Conservation (phyloP, 2,329 filamentous ascomycete species). For the Claviceps africana region DNA sequence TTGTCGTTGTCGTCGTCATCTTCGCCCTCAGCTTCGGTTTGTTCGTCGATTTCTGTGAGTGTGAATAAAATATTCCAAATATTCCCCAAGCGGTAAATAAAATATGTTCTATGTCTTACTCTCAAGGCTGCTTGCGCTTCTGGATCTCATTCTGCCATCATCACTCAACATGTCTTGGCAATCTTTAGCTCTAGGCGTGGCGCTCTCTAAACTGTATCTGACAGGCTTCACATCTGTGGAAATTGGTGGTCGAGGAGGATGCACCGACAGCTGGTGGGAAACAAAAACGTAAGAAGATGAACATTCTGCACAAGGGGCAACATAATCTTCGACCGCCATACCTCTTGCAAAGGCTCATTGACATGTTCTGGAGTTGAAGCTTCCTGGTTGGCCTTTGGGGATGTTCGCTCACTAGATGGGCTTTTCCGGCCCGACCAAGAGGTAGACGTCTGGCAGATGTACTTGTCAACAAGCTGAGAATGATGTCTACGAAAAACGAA, state of each 20-base stretch:
- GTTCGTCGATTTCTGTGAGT: conserved; percentile 38
- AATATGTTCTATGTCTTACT: conserved; percentile 33
- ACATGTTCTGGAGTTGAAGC: conserved; percentile 16
- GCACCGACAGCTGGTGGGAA: conserved; percentile 5
- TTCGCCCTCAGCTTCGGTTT: conserved; percentile 38
- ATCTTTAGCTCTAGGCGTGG: conserved; percentile 74
- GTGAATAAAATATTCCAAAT: background rate
- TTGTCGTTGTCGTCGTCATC: conserved; percentile 35
- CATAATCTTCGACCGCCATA: conserved; percentile 6
- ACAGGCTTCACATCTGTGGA: conserved; percentile 59
- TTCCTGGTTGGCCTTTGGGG: conserved; percentile 24
- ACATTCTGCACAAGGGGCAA: background rate
- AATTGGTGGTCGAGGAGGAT: conserved; percentile 52
- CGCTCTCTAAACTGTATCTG: conserved; percentile 50
- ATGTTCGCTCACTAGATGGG: conserved; percentile 21
- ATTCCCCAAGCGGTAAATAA: background rate
- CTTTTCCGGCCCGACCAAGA: conserved; percentile 23
- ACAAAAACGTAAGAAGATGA: background rate
- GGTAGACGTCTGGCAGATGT: conserved; percentile 24
- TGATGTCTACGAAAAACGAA: background rate
- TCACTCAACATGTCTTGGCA: conserved; percentile 56
- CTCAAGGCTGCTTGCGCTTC: conserved; percentile 62
- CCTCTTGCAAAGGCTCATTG: conserved; percentile 12
- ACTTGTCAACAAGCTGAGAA: background rate
- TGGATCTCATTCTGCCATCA: conserved; percentile 43